A percentile compares a stretch with the other conserved stretches of the same genome.
Evolutionary conservation across 202 grass and related monocot species (phyloP).

Genomic region (Tripidium arundinaceum): DNA sequence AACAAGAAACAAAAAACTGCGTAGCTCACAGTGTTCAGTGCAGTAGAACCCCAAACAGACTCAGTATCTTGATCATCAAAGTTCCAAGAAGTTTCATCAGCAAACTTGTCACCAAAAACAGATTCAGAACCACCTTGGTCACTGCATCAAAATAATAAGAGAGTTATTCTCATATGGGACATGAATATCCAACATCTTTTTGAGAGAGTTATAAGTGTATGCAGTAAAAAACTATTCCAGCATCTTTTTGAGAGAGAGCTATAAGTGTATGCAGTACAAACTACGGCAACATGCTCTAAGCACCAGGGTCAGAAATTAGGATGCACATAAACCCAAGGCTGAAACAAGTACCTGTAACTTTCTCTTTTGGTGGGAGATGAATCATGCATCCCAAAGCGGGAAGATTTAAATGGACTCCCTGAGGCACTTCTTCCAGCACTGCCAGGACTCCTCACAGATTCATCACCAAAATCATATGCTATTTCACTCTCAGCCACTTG

Average conservation of each 20-base stretch:
- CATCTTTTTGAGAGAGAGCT: too few relatives aligned
- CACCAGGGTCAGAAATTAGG: background rate
- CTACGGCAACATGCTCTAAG: background rate
- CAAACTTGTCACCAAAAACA: conserved; percentile 80
- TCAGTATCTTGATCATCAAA: conserved; percentile 92
- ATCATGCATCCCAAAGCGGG: conserved; percentile 52
- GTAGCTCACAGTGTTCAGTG: conserved; percentile 54
- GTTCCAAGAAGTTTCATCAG: conserved; percentile 85
- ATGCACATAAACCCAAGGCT: background rate
- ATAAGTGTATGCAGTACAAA: background rate
- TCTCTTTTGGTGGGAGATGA: conserved; percentile 65
- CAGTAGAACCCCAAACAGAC: conserved; percentile 89
- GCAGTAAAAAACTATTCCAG: too few relatives aligned
- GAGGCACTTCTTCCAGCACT: conserved; percentile 80
- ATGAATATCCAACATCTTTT: background rate
- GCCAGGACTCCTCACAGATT: conserved; percentile 55
- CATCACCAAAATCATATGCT: conserved; percentile 77
- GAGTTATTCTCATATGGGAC: conserved; percentile 14
- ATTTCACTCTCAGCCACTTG: conserved; percentile 57
- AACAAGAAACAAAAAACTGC: conserved; percentile 22
- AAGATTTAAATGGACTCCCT: conserved; percentile 78
- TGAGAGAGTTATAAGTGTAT: background rate
- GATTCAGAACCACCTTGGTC: conserved; percentile 88
- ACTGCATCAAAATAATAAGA: conserved; percentile 41
- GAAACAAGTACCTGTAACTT: conserved; percentile 62